Percentiles rank a stretch among this genome's conserved stretches.
Conservation (phyloP, 2,329 filamentous ascomycete genomes). For the Drechslerella coelobrocha region DNA sequence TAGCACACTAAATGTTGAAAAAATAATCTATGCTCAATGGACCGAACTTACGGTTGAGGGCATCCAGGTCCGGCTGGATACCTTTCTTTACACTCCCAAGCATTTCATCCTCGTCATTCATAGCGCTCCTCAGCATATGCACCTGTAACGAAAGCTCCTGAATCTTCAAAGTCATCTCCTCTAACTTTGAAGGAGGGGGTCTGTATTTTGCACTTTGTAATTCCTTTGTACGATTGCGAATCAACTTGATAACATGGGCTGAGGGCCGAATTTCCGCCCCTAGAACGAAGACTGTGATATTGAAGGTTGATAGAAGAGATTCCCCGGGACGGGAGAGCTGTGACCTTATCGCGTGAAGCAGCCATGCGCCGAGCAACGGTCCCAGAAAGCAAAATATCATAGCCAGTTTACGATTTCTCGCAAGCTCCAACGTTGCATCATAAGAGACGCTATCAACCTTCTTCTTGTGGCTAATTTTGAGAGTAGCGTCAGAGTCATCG, state of each 20-base stretch:
- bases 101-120: slow-evolving; percentile 66
- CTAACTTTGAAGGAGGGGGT: slow-evolving; percentile 61
- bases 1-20: slow-evolving; percentile 1
- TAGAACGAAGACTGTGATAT: slow-evolving; percentile 86
- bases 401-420: slow-evolving; percentile 75
- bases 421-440: slow-evolving; percentile 69
- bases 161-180: slow-evolving; percentile 60
- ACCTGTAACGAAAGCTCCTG: slow-evolving; percentile 70
- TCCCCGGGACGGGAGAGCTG: slow-evolving; percentile 84
- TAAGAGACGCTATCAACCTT: slow-evolving; percentile 18
- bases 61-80: slow-evolving; percentile 83
- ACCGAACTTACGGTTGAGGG: slow-evolving; percentile 69
- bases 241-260: slow-evolving; percentile 79
- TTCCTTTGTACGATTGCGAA: slow-evolving; percentile 78
- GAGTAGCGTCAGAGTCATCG: slow-evolving; percentile 59
- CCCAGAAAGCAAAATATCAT: slow-evolving; percentile 79
- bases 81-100: slow-evolving; percentile 64
- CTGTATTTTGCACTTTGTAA: slow-evolving; percentile 75
- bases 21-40: background rate
- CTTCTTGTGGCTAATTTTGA: slow-evolving; percentile 56
- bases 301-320: slow-evolving; percentile 88
- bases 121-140: slow-evolving; percentile 58
- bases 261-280: slow-evolving; percentile 84
- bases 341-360: slow-evolving; percentile 79
- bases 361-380: slow-evolving; percentile 78